Base-by-base conservation (phyloP, 2,329 filamentous ascomycete species). In the Keithomyces neogunnii region DNA sequence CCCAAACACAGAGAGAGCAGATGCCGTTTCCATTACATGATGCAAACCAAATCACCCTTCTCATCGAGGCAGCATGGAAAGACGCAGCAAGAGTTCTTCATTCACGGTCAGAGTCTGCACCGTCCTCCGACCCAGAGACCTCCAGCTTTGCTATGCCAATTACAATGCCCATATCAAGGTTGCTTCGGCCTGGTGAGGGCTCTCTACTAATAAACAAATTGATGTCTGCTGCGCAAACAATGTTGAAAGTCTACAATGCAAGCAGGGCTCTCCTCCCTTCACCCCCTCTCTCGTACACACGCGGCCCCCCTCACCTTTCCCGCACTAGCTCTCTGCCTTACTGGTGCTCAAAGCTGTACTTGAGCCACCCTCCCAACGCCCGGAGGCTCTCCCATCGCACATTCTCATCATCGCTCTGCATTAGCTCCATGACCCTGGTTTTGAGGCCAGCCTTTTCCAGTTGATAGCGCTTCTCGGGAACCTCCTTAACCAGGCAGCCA, bases 371-470 rank as follows among this genome's bases (percentile, higher is more conserved):
- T 26, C 79, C 80, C 40, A 96, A 82, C 13, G 91, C 90, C 62
- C 86, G 82, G 71, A 96, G 72, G 69, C 88, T 93, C 75, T 96
- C 91, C 89, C 90, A 96, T 63, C 91, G 78, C 45, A 96, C 89
- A 53, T 82, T 85, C 73, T 96, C 90, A 62, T 96, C 89, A 53
- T 83, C 78, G 64, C 95, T 89, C 62, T 82, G 84, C 91, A 96
- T 96, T 63, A 96, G 75, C 71, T 90, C 88, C 90, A 96, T 95
- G 54, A 96, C 85, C 58, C 89, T 79, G 19, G 81, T 81, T 79
- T 96, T 96, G 56, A 96, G 70, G 0, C 89, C 89, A 43, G 90
- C 69, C 71, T 85, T 90, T 73, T 96, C 91, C 60, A 96, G 76
- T 66, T 86, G 81, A 53, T 77, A 74, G 62, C 91, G 77, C 73